Base-by-base conservation (phyloP, 192 early-diverging fungal species). In the Podila clonocystis region DNA sequence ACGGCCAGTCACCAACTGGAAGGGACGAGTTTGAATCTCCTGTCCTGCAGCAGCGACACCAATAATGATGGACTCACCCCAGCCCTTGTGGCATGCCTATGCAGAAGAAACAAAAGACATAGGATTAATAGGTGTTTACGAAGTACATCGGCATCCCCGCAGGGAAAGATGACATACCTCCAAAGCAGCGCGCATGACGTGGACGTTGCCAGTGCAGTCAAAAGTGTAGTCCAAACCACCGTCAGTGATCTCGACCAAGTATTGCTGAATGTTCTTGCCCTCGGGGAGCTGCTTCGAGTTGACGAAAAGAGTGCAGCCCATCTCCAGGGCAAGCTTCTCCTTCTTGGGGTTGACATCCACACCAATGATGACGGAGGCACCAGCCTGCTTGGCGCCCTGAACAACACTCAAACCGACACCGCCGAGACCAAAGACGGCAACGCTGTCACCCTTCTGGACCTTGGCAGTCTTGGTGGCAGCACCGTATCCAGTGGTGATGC, bases 161-260 rank as follows among this genome's bases (percentile, higher is more conserved):
- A 62, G 29, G 55, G 33, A 86, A 26, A 70, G 64, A 65, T 82
- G 20, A 55, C 22, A 49, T 68, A 71, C 95, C 86, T 99, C 97
- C 58, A 99, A 85, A 24, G 97, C 97, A 29, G 97, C 91, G 55
- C 97, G 91, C 97, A 99, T 99, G 31, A 98, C 93, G 49, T 94
- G 78, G 26, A 93, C 89, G 63, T 97, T 98, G 63, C 93, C 97
- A 70, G 94, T 95, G 87, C 95, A 97, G 79, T 99, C 97, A 70
- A 99, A 98, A 38, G 95, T 95, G 77, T 97, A 96, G 75, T 99
- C 97, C 33, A 97, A 90, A 55, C 97, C 97, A 71, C 97, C 97
- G 71, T 97, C 97, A 30, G 95, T 97, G 82, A 95, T 90, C 30
- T 96, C 94, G 29, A 96, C 91, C 70, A 99, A 87, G 62, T 95